phyloP scores from a whole-genome alignment of 805 yeast genomes.

The Monosporozyma aerobia region DNA sequence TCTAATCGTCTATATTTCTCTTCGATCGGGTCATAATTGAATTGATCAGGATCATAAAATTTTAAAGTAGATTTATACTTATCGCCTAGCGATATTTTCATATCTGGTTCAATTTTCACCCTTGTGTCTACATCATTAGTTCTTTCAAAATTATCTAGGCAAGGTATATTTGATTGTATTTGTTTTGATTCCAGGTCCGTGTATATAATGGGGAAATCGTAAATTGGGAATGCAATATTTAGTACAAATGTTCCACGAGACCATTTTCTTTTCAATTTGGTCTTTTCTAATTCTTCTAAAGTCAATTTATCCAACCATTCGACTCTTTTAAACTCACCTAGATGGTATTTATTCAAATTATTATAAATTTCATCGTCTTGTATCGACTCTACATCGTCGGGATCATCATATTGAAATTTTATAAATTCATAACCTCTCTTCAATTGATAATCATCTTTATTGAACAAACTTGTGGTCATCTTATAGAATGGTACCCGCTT shows the following conservation, averaged over 20 bases:
- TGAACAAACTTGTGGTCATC: conserved; percentile 52
- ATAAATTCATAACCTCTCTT: conserved; percentile 64
- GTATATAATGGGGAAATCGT: conserved; percentile 64
- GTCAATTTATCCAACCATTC: conserved; percentile 72
- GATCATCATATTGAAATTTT: conserved; percentile 29
- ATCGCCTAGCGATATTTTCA: conserved; percentile 21
- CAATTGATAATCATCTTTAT: conserved; percentile 45
- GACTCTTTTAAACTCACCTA: conserved; percentile 50
- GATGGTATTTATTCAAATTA: conserved; percentile 52
- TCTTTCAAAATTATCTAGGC: conserved; percentile 38
- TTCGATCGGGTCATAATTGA: conserved; percentile 73
- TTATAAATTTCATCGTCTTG: conserved; percentile 35
- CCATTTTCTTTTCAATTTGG: conserved; percentile 12
- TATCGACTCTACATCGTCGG: conserved; percentile 20
- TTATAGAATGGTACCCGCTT: conserved; percentile 47
- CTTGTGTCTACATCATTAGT: conserved; percentile 19
- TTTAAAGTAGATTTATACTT: conserved; percentile 27
- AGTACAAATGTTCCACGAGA: conserved; percentile 30
- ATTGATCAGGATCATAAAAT: conserved; percentile 64
- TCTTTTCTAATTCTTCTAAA: conserved; percentile 38
- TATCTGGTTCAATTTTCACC: conserved; percentile 26
- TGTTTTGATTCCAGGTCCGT: conserved; percentile 42
- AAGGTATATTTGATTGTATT: conserved; percentile 28
- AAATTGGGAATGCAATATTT: conserved; percentile 50
- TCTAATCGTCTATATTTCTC: conserved; percentile 76